A percentile compares a stretch with the other conserved stretches of the same genome.
These are phyloP conservation scores for Wickerhamiella qilinensis DNA, from an alignment of 805 yeast genomes.

Conservation along the genomic window DNA sequence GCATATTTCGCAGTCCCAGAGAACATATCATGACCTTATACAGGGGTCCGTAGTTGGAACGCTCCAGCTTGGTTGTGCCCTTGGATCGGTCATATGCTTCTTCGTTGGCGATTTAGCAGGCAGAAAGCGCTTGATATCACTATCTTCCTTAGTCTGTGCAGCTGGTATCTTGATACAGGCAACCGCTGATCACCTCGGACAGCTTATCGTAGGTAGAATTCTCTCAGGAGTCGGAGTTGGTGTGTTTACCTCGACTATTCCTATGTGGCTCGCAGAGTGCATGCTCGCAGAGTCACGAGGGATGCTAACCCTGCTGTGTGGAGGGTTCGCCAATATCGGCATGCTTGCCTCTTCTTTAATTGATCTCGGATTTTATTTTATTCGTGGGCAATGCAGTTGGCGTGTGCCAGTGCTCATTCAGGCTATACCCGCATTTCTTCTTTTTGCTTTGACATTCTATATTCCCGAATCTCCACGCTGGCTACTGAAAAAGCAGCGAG, in stretches of 20 bases:
- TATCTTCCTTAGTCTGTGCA: constrained; percentile 32
- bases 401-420: constrained; percentile 53
- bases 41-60: constrained; percentile 21
- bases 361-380: constrained; percentile 48
- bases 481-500: constrained; percentile 18
- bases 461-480: constrained; percentile 41
- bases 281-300: constrained; percentile 48
- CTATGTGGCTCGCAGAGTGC: constrained; percentile 61
- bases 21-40: constrained; percentile 10
- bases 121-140: constrained; percentile 33
- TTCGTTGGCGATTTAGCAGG: constrained; percentile 41
- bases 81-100: constrained; percentile 45
- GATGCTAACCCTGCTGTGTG: constrained; percentile 43
- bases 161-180: constrained; percentile 45
- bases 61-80: constrained; percentile 57
- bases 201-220: constrained; percentile 54
- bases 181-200: constrained; percentile 39
- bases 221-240: constrained; percentile 59
- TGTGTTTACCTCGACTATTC: constrained; percentile 53
- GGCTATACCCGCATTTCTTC: constrained; percentile 30
- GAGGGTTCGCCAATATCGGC: constrained; percentile 49
- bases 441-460: constrained; percentile 26
- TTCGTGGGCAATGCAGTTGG: constrained; percentile 37
- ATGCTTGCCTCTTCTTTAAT: constrained; percentile 56
- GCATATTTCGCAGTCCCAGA: not conserved